Evolutionary conservation across 345 rosid species (phyloP).

Genomic region (Chamaenerion angustifolium): DNA sequence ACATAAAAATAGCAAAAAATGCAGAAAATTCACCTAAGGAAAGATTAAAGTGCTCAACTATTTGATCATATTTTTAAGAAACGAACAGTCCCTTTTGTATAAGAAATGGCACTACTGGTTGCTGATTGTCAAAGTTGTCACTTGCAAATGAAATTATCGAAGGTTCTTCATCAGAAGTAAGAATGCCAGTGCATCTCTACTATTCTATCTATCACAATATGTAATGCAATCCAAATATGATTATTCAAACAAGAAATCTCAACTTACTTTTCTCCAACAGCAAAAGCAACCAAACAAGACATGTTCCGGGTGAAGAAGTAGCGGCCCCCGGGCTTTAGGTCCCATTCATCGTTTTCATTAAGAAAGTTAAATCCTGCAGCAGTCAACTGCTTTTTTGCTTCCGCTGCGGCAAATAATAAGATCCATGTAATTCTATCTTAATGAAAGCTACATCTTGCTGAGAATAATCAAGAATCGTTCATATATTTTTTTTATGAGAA

Average conservation of each 20-base stretch:
- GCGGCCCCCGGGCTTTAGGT: slow-evolving; percentile 78
- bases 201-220: neutral
- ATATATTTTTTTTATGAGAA: too few relatives aligned
- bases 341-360: slow-evolving; percentile 78
- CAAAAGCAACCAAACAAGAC: slow-evolving; percentile 92
- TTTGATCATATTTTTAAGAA: neutral
- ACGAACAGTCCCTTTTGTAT: too few relatives aligned
- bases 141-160: too few relatives aligned
- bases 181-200: too few relatives aligned
- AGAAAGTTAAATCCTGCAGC: slow-evolving; percentile 65
- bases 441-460: neutral
- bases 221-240: neutral
- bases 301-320: slow-evolving; percentile 88
- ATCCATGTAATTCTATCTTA: neutral
- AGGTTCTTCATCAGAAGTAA: too few relatives aligned
- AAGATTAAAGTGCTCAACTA: neutral
- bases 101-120: too few relatives aligned
- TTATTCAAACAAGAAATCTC: neutral
- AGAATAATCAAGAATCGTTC: neutral
- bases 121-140: too few relatives aligned
- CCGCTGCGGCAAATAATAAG: slow-evolving; percentile 31
- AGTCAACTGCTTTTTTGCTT: slow-evolving; percentile 58
- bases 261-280: slow-evolving; percentile 78
- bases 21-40: neutral
- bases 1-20: neutral